Percentiles rank a stretch among this genome's conserved stretches.
phyloP scores from a whole-genome alignment of 306 rosid species.

The Glycine tomentella region DNA sequence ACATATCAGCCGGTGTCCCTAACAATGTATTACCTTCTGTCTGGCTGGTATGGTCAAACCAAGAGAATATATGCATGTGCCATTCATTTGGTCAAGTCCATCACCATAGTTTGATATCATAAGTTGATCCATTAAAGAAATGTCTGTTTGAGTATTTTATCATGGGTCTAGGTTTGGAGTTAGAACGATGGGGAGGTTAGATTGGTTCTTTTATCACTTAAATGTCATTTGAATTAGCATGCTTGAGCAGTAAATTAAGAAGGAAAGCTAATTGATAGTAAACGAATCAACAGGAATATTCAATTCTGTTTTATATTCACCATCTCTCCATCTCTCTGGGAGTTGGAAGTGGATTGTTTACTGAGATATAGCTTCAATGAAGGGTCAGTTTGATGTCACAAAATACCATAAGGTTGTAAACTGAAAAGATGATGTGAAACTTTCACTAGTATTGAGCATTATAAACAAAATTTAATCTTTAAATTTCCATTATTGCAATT shows the following conservation, averaged over 20 bases:
- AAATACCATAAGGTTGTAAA: constrained; percentile 13
- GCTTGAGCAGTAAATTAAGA: background rate
- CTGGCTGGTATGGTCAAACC: constrained; percentile 14
- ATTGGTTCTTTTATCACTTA: background rate
- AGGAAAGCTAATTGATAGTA: too few relatives aligned
- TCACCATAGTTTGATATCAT: background rate
- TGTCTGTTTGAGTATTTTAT: background rate
- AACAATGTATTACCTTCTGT: background rate
- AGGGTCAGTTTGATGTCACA: background rate
- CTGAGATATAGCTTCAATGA: background rate
- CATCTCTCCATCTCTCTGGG: background rate
- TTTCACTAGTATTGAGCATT: background rate
- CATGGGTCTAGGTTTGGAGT: constrained; percentile 5
- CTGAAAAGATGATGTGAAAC: background rate
- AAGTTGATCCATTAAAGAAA: background rate
- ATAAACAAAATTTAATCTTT: background rate
- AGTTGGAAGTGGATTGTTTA: background rate
- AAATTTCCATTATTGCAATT: background rate
- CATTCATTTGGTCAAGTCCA: background rate
- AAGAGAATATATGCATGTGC: constrained; percentile 11
- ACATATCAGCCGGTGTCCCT: background rate
- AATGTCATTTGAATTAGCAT: background rate
- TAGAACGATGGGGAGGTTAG: background rate
- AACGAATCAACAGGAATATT: background rate
- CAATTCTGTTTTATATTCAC: background rate